Evolutionary conservation across 305 asterid species (phyloP), one percentile per base, ranked within the genome.

Genomic region (Solanum hybrid): DNA sequence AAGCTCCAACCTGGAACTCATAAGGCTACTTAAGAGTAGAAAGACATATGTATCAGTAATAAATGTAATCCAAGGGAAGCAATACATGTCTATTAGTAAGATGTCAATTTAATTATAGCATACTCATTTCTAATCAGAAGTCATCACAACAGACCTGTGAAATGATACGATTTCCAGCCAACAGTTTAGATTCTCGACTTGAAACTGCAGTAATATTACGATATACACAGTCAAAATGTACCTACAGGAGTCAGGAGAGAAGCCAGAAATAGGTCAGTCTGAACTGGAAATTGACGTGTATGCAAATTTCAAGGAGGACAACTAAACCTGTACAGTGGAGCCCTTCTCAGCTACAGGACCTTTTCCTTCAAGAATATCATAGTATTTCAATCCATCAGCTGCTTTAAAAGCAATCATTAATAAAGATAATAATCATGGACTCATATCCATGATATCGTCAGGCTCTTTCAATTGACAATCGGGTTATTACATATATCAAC

Each of bases 121-220:
- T 42, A 46, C 40, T 46, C 42, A 64, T 83, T 33, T 81, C 90
- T 46, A 22, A 16, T n/a, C 11, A 28, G 35, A 57, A 36, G 89
- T 76, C 46, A 46, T 36, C 83, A 86, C 64, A 81, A 88, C 67
- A 16, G 81, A 97, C 99, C 98, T 97, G 99, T 34, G 99, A 95
- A 76, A 96, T 97, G 91, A 80, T 95, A 90, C 99, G 94, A 91
- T 97, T 97, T 87, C 99, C 98, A 85, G 99, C 99, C 93, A 97
- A 93, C 90, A 97, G 95, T 89, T 96, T 97, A 36, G 99, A 97
- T 93, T 96, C 99, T 82, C 98, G 95, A 75, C 99, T 97, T 10
- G 99, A 97, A 79, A 96, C 94, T 42, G 99, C 99, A 91, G 99
- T 97, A 91, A 97, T 93, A 22, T 96, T 97, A 24, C 94, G 98